A percentile compares a stretch with the other conserved stretches of the same genome.
Evolutionary conservation across 148 eudicot species (phyloP).

Genomic region (Silene conica): DNA sequence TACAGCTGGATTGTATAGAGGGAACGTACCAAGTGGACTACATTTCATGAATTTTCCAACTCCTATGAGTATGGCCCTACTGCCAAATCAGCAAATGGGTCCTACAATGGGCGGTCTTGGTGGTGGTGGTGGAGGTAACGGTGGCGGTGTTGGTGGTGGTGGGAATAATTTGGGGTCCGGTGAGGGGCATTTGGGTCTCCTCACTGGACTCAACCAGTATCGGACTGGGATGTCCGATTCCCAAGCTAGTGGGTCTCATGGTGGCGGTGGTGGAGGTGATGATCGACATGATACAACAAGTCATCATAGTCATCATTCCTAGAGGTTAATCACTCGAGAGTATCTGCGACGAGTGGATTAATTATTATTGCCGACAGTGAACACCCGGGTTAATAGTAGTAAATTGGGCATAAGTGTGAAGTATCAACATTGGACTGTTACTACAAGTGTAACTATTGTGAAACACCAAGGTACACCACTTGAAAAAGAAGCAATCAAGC

Average conservation of each 20-base stretch:
- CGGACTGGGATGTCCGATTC: conserved; percentile 54
- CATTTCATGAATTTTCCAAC: conserved; percentile 93
- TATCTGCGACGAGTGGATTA: neutral
- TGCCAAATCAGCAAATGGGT: conserved; percentile 71
- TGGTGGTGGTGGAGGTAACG: neutral
- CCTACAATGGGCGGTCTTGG: neutral
- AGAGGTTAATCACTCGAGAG: neutral
- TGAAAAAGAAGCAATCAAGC: neutral
- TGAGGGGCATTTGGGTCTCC: conserved; percentile 59
- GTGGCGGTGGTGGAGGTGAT: conserved; percentile 32
- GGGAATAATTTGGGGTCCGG: conserved; percentile 23
- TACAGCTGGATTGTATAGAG: conserved; percentile 50
- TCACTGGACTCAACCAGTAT: conserved; percentile 54
- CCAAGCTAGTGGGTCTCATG: conserved; percentile 66
- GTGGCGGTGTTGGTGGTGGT: neutral
- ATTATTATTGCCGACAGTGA: too few relatives aligned
- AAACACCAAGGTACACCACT: neutral
- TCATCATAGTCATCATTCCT: conserved; percentile 58
- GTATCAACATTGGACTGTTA: neutral
- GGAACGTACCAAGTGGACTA: conserved; percentile 59
- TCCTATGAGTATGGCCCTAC: conserved; percentile 47
- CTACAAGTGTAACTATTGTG: neutral
- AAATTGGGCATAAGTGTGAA: neutral
- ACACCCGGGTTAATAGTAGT: neutral
- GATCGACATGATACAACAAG: conserved; percentile 50